Conservation (phyloP, 139 green algal species). For the Micractinium conductrix region DNA sequence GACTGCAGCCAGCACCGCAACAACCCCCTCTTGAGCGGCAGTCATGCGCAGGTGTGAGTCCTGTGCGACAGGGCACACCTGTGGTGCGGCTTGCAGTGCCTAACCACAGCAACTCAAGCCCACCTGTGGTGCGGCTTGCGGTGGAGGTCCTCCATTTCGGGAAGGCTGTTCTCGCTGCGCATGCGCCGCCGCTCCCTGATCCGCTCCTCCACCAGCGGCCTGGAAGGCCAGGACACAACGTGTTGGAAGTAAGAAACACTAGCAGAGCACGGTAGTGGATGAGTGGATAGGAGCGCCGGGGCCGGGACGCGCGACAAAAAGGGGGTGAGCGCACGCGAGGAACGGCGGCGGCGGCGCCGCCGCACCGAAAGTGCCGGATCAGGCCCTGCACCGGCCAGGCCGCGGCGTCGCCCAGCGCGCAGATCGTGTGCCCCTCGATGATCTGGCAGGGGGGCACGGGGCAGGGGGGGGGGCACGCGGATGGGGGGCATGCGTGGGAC, state of each 20-base stretch:
- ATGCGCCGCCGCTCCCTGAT: neutral
- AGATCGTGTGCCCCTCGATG: conserved; percentile 75
- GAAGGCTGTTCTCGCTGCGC: conserved; percentile 2
- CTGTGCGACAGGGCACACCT: too few relatives aligned
- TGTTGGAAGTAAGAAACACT: neutral
- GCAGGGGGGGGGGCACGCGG: too few relatives aligned
- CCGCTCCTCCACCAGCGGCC: conserved; percentile 9
- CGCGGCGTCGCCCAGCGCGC: conserved; percentile 76
- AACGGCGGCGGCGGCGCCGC: too few relatives aligned
- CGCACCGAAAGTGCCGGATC: conserved; percentile 44
- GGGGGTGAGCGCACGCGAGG: too few relatives aligned
- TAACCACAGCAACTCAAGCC: too few relatives aligned
- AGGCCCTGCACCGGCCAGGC: conserved; percentile 74
- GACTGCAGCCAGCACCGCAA: too few relatives aligned
- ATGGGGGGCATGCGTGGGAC: too few relatives aligned
- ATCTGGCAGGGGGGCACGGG: conserved; percentile 64
- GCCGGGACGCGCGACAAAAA: too few relatives aligned
- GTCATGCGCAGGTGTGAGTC: too few relatives aligned
- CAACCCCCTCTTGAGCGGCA: too few relatives aligned
- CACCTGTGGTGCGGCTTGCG: neutral
- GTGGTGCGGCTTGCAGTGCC: too few relatives aligned
- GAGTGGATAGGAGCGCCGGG: neutral
- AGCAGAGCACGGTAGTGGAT: too few relatives aligned
- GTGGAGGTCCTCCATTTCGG: neutral
- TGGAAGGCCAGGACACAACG: neutral